Percentiles rank a stretch among this genome's conserved stretches.
Evolutionary conservation across 768 basidiomycete species (phyloP).

Genomic region (Glaciozyma martinii): DNA sequence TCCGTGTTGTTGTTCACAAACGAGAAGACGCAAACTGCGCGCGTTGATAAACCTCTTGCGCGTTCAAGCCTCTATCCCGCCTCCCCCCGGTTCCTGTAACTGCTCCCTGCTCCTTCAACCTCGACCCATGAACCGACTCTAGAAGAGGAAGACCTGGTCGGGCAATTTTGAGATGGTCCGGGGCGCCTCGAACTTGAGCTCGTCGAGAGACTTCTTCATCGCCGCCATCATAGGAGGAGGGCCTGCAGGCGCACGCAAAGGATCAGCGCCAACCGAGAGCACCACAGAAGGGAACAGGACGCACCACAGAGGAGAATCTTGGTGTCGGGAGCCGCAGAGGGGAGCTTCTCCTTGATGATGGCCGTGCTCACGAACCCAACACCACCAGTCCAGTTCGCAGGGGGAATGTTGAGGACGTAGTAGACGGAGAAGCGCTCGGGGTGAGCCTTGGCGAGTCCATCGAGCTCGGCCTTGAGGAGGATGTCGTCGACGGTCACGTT

Average conservation of each 20-base stretch:
- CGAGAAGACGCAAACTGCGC: no score
- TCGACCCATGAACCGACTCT: neutral
- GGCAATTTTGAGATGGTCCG: conserved; percentile 84
- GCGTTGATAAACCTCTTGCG: no score
- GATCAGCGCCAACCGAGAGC: neutral
- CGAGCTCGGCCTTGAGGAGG: conserved; percentile 77
- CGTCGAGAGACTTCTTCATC: conserved; percentile 83
- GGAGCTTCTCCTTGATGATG: conserved; percentile 74
- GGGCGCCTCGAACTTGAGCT: conserved; percentile 77
- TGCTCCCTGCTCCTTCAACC: no score
- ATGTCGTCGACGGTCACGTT: conserved; percentile 92
- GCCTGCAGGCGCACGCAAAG: conserved; percentile 39
- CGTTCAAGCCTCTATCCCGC: no score
- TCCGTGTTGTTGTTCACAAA: no score
- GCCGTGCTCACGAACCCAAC: conserved; percentile 88
- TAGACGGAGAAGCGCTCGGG: conserved; percentile 63
- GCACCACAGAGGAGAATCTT: conserved; percentile 81
- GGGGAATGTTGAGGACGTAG: conserved; percentile 93
- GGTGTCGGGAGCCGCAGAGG: conserved; percentile 50
- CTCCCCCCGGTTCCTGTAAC: no score
- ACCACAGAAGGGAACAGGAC: conserved; percentile 3
- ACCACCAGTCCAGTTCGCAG: conserved; percentile 71
- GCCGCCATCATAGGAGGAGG: conserved; percentile 70
- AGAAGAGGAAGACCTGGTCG: conserved; percentile 43
- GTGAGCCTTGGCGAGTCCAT: conserved; percentile 60